phyloP scores from a whole-genome alignment of 139 green algal genomes.

The Picochlorum sp. region DNA sequence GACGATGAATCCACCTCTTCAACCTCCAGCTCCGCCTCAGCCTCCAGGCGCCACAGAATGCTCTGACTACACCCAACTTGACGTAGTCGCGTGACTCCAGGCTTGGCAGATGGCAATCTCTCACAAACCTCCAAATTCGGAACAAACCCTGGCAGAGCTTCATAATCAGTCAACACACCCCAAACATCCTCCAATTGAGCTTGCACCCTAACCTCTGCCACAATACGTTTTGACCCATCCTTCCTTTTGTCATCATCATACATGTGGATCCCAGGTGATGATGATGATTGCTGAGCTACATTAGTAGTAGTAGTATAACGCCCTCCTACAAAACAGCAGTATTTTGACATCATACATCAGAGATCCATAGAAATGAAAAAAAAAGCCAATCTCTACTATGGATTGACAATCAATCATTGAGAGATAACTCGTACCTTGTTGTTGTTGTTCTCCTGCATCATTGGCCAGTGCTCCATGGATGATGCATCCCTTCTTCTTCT shows the following conservation, averaged over 20 bases:
- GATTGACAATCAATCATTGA: too few relatives aligned
- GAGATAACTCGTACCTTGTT: too few relatives aligned
- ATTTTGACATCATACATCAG: too few relatives aligned
- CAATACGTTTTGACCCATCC: conserved; percentile 10
- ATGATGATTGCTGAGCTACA: not conserved
- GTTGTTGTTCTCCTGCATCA: too few relatives aligned
- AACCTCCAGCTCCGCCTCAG: conserved; percentile 39
- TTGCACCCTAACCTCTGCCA: conserved; percentile 35
- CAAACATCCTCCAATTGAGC: conserved; percentile 38
- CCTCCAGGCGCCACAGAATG: conserved; percentile 43
- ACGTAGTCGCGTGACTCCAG: conserved; percentile 16
- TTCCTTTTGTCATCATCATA: not conserved
- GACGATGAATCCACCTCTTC: conserved; percentile 15
- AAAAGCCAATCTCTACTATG: too few relatives aligned
- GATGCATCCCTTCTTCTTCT: too few relatives aligned
- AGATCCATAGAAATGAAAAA: too few relatives aligned
- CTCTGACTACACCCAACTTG: conserved; percentile 40
- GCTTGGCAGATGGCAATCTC: conserved; percentile 13
- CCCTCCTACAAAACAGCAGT: not conserved
- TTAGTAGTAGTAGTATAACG: not conserved
- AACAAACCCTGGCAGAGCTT: conserved; percentile 40
- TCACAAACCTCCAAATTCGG: conserved; percentile 48
- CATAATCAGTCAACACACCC: conserved; percentile 49
- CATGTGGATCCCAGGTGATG: not conserved
- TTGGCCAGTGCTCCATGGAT: too few relatives aligned